Base-by-base conservation (phyloP, 352 stramenopile genomes). In the Globisporangium nunn region DNA sequence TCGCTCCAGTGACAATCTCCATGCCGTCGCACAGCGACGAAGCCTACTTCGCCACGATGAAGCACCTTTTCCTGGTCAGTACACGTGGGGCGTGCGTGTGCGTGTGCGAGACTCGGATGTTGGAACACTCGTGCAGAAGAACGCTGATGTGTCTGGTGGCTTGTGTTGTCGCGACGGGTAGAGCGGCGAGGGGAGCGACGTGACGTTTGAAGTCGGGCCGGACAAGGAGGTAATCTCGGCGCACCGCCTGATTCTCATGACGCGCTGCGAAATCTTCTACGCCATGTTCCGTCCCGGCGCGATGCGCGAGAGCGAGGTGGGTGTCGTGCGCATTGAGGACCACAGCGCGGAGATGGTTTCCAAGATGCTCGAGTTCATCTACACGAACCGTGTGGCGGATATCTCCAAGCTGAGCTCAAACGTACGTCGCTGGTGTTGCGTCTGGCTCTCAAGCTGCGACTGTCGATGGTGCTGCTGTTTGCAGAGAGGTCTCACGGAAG, bases 281-380 rank as follows among this genome's bases (percentile, higher is more conserved):
- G 84, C 82, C 54, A 96, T 96, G 87, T 93, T 96, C 64, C 78
- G 83, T 30, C 78, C 75, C 30, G 86, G 81, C 37, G 79, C 78
- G 7, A 95, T 96, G 87, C 70, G 76, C 31, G 88, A 96, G 54
- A 95, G 84, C 50, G 75, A 88, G 63, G 70, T 77, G 33, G 84
- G 84, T 11, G 62, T 90, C n/a, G 79, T 96, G 43, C 65, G 78
- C n/a, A 90, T 95, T 35, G 78, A 86, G 40, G 78, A 93, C 52
- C 75, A 93, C 58, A 81, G 75, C 3, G 67, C 73, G 6, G 81
- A 93, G 14, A 95, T 95, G 67, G 83, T 97, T 43, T 71, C 73
- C 49, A 93, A 93, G 73, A 95, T 97, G 80, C 78, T 97, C 46
- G 88, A 97, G 72, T 97, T 93, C 59, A 92, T 97, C 51, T 97